phyloP scores from a whole-genome alignment of 2,329 filamentous ascomycete genomes.

The Mollisiaceae sp. region DNA sequence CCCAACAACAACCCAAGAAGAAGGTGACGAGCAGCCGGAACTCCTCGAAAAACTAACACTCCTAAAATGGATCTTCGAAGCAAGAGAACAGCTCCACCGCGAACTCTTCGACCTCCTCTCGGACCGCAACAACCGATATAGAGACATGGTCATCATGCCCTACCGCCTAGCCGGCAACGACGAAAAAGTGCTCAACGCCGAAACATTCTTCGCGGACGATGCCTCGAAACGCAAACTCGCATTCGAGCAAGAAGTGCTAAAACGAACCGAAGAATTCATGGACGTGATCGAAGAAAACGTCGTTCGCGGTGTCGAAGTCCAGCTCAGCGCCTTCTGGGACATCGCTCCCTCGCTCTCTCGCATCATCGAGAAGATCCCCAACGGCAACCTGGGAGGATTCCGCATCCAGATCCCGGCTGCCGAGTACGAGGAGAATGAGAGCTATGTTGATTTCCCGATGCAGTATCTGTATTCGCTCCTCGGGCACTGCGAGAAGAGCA shows the following conservation, averaged over 20 bases:
- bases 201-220: conserved; percentile 83
- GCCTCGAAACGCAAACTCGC: conserved; percentile 71
- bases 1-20: conserved; percentile 87
- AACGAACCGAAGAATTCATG: conserved; percentile 77
- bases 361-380: conserved; percentile 80
- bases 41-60: conserved; percentile 92
- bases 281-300: conserved; percentile 84
- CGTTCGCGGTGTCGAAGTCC: conserved; percentile 84
- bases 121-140: conserved; percentile 85
- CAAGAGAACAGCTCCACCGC: conserved; percentile 84
- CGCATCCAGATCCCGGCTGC: conserved; percentile 76
- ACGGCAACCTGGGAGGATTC: conserved; percentile 38
- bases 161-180: conserved; percentile 77
- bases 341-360: conserved; percentile 83
- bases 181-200: conserved; percentile 79
- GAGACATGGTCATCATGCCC: conserved; percentile 80
- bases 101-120: conserved; percentile 84
- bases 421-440: conserved; percentile 86
- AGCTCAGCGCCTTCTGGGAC: conserved; percentile 96
- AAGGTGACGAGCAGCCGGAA: conserved; percentile 94
- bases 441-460: conserved; percentile 79
- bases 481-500: conserved; percentile 86
- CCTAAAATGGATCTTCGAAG: conserved; percentile 96
- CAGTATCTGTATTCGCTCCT: conserved; percentile 90
- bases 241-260: conserved; percentile 73